Percentiles rank a stretch among this genome's conserved stretches.
Conservation (phyloP, 2,329 filamentous ascomycete genomes). For the Sporothrix euskadiensis region DNA sequence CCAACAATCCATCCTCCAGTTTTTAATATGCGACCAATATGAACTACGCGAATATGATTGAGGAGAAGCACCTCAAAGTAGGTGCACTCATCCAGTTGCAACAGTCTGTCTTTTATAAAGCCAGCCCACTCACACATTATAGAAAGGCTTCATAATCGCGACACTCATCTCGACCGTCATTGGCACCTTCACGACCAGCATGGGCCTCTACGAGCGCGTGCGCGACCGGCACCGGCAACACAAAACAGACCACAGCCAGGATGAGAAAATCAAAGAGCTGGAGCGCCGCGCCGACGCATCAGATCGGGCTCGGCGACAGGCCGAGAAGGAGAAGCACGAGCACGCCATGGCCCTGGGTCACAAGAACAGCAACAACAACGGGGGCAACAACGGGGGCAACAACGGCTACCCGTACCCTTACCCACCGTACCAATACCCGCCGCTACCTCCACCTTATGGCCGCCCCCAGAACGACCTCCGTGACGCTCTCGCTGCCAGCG, state of each 20-base stretch:
- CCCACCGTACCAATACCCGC: neutral
- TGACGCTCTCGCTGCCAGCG: slow-evolving; percentile 38
- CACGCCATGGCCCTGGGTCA: slow-evolving; percentile 24
- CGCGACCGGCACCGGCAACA: slow-evolving; percentile 39
- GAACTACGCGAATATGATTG: slow-evolving; percentile 41
- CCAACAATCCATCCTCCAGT: neutral
- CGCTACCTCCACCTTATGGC: neutral
- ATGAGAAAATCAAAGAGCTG: slow-evolving; percentile 39
- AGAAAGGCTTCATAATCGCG: slow-evolving; percentile 46
- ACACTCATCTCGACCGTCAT: slow-evolving; percentile 44
- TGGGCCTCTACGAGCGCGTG: slow-evolving; percentile 43
- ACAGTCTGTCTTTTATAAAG: neutral
- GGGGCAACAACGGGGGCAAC: slow-evolving; percentile 21
- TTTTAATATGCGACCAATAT: slow-evolving; percentile 29
- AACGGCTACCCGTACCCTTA: neutral
- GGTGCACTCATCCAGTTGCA: neutral
- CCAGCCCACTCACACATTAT: neutral
- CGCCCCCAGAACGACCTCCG: slow-evolving; percentile 35
- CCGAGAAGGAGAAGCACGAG: slow-evolving; percentile 25
- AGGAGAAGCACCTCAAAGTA: slow-evolving; percentile 42
- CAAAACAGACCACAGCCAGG: slow-evolving; percentile 40
- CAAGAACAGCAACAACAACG: slow-evolving; percentile 18
- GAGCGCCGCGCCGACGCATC: slow-evolving; percentile 36
- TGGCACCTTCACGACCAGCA: slow-evolving; percentile 43
- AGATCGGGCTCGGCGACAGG: slow-evolving; percentile 30